phyloP scores from a whole-genome alignment of 176 grass and related monocot species.

The Themeda triandra region DNA sequence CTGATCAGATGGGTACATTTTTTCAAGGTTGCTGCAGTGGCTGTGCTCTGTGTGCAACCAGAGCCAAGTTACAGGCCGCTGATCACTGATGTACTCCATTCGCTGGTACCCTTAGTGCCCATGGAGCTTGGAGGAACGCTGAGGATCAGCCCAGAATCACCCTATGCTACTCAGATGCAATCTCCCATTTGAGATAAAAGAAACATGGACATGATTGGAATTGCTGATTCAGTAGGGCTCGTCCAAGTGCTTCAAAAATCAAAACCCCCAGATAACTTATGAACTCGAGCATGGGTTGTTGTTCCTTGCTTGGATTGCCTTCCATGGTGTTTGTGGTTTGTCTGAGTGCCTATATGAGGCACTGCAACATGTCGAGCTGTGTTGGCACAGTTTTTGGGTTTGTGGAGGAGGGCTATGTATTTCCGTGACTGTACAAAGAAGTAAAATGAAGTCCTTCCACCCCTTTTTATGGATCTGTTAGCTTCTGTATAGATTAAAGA shows the following conservation, averaged over 20 bases:
- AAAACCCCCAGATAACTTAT: slow-evolving; percentile 25
- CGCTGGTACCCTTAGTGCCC: slow-evolving; percentile 83
- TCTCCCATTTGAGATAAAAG: slow-evolving; percentile 31
- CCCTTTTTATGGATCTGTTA: background rate
- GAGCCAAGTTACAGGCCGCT: slow-evolving; percentile 94
- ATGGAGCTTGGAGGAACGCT: slow-evolving; percentile 84
- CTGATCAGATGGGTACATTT: background rate
- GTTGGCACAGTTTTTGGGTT: slow-evolving; percentile 18
- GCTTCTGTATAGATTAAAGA: slow-evolving; percentile 38
- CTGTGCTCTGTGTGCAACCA: slow-evolving; percentile 86
- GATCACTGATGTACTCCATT: slow-evolving; percentile 94
- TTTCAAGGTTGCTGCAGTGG: slow-evolving; percentile 77
- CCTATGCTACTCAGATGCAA: slow-evolving; percentile 1
- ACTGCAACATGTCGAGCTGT: background rate
- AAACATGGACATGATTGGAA: background rate
- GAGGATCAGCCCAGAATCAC: slow-evolving; percentile 36
- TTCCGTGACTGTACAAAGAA: slow-evolving; percentile 31
- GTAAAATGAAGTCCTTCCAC: background rate
- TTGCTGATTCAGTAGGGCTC: background rate
- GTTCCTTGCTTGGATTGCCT: slow-evolving; percentile 20
- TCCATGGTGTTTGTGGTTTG: slow-evolving; percentile 25
- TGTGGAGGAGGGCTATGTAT: background rate
- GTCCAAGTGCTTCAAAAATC: slow-evolving; percentile 15
- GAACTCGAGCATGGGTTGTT: background rate
- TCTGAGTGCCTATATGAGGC: background rate